phyloP scores from a whole-genome alignment of 2,329 filamentous ascomycete species.

The Aspergillus sergii region DNA sequence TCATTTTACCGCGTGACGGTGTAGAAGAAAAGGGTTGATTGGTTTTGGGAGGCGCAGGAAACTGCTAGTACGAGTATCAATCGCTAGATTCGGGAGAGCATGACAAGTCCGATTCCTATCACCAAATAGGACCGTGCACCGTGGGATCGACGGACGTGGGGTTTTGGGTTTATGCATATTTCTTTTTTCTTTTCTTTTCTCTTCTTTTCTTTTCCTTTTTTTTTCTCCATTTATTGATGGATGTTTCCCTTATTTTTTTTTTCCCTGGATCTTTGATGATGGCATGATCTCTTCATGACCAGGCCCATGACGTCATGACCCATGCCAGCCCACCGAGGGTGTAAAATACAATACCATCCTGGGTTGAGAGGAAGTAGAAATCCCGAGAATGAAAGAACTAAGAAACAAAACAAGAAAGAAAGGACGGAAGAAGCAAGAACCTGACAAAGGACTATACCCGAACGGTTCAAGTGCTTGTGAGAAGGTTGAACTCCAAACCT shows the following conservation, averaged over 20 bases:
- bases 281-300: neutral
- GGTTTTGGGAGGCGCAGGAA: too few relatives aligned
- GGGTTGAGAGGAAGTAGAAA: too few relatives aligned
- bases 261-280: neutral
- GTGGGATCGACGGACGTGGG: constrained; percentile 15
- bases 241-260: neutral
- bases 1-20: neutral
- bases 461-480: neutral
- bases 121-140: constrained; percentile 12
- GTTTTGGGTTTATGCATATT: neutral
- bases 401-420: neutral
- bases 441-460: neutral
- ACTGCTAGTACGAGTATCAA: too few relatives aligned
- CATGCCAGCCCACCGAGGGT: neutral
- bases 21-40: neutral
- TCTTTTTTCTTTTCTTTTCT: too few relatives aligned
- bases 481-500: neutral
- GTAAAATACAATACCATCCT: neutral
- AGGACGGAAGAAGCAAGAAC: too few relatives aligned
- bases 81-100: too few relatives aligned
- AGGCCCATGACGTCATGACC: constrained; percentile 5
- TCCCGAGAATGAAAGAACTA: neutral
- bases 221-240: too few relatives aligned
- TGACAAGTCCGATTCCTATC: too few relatives aligned
- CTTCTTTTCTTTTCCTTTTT: too few relatives aligned